These are phyloP conservation scores for Suillus sp. DNA, from an alignment of 768 basidiomycete species.

Conservation along the genomic window DNA sequence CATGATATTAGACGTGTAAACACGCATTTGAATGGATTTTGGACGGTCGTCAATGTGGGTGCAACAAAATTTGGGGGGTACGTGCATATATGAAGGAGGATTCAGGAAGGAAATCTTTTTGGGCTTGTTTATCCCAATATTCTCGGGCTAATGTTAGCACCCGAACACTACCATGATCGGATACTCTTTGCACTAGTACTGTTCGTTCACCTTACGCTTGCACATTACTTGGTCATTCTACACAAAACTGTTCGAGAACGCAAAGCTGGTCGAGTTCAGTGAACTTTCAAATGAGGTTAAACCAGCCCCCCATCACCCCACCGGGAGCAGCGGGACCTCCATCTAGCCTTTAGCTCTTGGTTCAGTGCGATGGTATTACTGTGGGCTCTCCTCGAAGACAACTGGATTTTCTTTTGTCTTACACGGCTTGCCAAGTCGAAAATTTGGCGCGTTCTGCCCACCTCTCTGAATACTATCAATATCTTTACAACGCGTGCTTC, in stretches of 20 bases:
- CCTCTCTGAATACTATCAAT: too few species aligned
- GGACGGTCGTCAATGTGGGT: background rate
- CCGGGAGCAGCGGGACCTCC: too few species aligned
- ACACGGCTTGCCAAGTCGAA: too few species aligned
- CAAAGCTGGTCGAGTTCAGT: background rate
- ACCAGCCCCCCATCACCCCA: too few species aligned
- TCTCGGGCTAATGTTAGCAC: background rate
- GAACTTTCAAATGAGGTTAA: background rate
- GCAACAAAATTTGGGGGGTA: background rate
- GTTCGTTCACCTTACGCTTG: background rate
- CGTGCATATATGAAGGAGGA: background rate
- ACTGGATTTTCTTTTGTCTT: too few species aligned
- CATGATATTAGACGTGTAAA: background rate
- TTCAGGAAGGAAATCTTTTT: background rate
- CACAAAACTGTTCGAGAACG: background rate
- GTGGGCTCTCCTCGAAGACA: too few species aligned
- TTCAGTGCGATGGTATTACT: too few species aligned
- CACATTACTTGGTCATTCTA: background rate
- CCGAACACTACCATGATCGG: too few species aligned
- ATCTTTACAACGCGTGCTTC: too few species aligned
- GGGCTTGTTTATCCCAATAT: background rate
- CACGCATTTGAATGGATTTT: background rate
- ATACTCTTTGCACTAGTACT: too few species aligned
- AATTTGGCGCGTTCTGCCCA: too few species aligned
- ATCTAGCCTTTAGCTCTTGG: too few species aligned